Evolutionary conservation across 352 stramenopile genomes (phyloP).

Genomic region (Saprolegnia diclina): DNA sequence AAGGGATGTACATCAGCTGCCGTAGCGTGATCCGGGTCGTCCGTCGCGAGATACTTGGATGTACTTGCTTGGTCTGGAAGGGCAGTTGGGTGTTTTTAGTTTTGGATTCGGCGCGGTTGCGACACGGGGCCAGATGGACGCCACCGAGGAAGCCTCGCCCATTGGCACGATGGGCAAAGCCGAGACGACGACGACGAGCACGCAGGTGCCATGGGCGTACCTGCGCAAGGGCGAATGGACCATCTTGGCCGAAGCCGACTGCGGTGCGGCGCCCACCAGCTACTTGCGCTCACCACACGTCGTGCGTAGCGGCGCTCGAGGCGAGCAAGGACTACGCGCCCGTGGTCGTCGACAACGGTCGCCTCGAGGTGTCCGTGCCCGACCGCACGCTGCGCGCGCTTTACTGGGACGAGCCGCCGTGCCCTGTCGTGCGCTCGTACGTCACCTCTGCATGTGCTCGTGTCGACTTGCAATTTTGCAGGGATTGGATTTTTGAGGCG

Average conservation of each 20-base stretch:
- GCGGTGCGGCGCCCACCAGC: background rate
- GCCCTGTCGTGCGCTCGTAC: constrained; percentile 70
- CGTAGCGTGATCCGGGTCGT: no score
- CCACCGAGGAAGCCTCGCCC: background rate
- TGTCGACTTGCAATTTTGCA: constrained; percentile 68
- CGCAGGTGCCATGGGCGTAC: constrained; percentile 18
- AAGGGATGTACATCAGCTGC: no score
- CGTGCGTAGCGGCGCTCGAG: constrained; percentile 9
- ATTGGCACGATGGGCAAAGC: background rate
- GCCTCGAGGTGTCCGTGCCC: constrained; percentile 71
- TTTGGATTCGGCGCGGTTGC: background rate
- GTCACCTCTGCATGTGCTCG: constrained; percentile 41
- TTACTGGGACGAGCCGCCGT: constrained; percentile 67
- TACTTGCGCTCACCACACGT: background rate
- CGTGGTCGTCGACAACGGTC: constrained; percentile 75
- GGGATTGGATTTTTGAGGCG: constrained; percentile 57
- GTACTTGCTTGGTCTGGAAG: background rate
- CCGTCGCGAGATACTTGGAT: no score
- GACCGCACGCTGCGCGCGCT: constrained; percentile 72
- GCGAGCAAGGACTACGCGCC: constrained; percentile 1
- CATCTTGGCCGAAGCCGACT: constrained; percentile 23
- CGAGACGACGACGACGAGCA: background rate
- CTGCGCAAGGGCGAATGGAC: constrained; percentile 23
- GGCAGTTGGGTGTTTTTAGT: background rate
- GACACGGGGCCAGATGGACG: background rate